Percentiles rank a stretch among this genome's conserved stretches.
Evolutionary conservation across 164 flowering plant genomes (phyloP).

Genomic region (Hamamelis virginiana): DNA sequence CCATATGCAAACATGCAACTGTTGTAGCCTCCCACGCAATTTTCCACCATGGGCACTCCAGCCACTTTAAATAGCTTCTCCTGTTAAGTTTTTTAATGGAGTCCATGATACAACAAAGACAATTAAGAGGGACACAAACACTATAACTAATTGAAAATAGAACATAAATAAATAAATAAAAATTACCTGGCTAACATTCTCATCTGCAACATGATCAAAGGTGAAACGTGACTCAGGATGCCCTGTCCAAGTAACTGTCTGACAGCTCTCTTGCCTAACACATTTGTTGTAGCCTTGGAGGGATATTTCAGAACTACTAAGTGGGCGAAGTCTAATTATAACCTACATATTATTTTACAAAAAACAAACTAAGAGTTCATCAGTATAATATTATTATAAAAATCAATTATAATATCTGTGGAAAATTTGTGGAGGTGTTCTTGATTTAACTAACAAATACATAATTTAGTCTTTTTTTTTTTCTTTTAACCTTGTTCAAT

Average conservation of each 20-base stretch:
- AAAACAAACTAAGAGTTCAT: neutral
- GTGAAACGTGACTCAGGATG: slow-evolving; percentile 96
- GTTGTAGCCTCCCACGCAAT: slow-evolving; percentile 91
- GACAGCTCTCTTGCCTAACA: slow-evolving; percentile 76
- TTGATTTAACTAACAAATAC: no score
- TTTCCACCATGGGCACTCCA: slow-evolving; percentile 97
- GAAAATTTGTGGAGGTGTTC: no score
- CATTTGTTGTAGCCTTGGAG: slow-evolving; percentile 78
- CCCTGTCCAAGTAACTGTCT: slow-evolving; percentile 86
- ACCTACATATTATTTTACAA: slow-evolving; percentile 47
- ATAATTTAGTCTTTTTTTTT: no score
- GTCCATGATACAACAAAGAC: neutral
- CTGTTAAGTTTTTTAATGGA: slow-evolving; percentile 35
- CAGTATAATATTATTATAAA: no score
- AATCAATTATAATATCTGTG: no score
- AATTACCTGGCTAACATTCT: slow-evolving; percentile 92
- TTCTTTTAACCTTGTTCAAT: no score
- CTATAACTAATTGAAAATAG: neutral
- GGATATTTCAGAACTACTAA: slow-evolving; percentile 74
- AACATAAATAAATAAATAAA: slow-evolving; percentile 4
- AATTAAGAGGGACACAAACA: neutral
- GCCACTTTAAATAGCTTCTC: slow-evolving; percentile 92
- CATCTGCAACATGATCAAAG: slow-evolving; percentile 94
- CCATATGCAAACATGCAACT: slow-evolving; percentile 99
- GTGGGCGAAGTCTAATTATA: slow-evolving; percentile 88